Evolutionary conservation across 805 yeast genomes (phyloP), one percentile per base, ranked within the genome.

Genomic region (Starmerella apis): DNA sequence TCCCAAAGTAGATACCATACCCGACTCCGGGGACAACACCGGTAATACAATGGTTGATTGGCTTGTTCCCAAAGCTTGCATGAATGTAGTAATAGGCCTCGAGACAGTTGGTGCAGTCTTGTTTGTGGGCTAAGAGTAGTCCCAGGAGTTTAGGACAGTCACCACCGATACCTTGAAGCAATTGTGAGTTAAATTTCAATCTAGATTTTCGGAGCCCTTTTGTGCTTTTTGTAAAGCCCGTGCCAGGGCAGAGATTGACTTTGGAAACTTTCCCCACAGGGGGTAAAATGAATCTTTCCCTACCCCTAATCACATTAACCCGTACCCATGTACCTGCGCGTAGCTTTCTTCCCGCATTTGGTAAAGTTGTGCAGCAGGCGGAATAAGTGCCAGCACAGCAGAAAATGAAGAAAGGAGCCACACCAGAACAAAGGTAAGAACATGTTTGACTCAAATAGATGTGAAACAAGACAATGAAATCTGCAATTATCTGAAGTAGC

Each of bases 221-320:
- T 25, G 33, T 25, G 44, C 44, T 27, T 27, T 41, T 27, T 18
- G 18, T 11, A 23, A 13, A 22, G 6, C 19, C 18, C 28, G 33
- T 18, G 23, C 23, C 33, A 41, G 44, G 44, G 44, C n/a, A 27
- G n/a, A 41, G 44, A 41, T 41, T 41, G 44, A 18, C 44, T 41
- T 27, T 3, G 16, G 33, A 41, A 41, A 27, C 44, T 41, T 41
- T 27, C 44, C 23, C 23, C 18, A 16, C 25, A 11, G 24, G 44
- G 33, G 14, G 9, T 25, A 4, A 9, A n/a, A 11, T 11, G 24
- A 41, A 27, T 18, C 24, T 27, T 25, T 23, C 44, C 44, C 44
- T 41, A 27, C 16, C 10, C 44, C 44, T 16, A 41, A 27, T 25
- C 20, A 23, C 44, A n/a, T 2, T 16, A 4, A 2, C 42, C 44